Evolutionary conservation across 2,329 filamentous ascomycete genomes (phyloP), one percentile per base, ranked within the genome.

Genomic region (Fusarium poae): DNA sequence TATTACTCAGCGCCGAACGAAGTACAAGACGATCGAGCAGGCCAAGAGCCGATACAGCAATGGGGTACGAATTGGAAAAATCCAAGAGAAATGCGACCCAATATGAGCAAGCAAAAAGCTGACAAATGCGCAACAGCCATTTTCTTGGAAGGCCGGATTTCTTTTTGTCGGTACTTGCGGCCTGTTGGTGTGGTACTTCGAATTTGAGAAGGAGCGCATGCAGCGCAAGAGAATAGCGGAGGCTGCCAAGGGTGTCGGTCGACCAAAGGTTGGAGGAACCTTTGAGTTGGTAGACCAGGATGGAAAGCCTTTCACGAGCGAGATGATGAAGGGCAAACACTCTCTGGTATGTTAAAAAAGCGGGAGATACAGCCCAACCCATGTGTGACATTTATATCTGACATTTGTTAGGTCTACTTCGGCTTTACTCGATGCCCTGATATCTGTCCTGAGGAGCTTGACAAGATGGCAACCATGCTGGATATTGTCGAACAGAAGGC

Each of bases 401-500:
- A 72, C 57, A 42, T 15, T 35, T 12, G 5, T 3, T 70, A 96
- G 93, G 89, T 98, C 37, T 99, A 99, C 83, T 99, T 99, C 78
- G 96, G 96, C 75, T 99, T 99, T 86, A 95, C 93, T 11, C 94
- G 97, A 80, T 99, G 96, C 79, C 96, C 96, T 25, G 96, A 99
- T 79, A 99, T 99, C 78, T 99, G 96, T 83, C 96, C 96, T 34
- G 96, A 99, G 77, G 96, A 99, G 82, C 91, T 99, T 74, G 96
- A 99, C 83, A 99, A 99, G 84, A 97, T 99, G 94, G 92, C 95
- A n/a, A 86, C 86, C 61, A 97, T 98, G 88, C 91, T 97, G 76
- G 94, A 99, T 77, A 83, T 87, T 9, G 85, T 91, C 44, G 83
- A 89, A 71, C 82, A 82, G 50, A 80, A 85, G 73, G 75, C 77